phyloP scores from a whole-genome alignment of 1,284 basidiomycete species.

The Phenoliferia sp. region DNA sequence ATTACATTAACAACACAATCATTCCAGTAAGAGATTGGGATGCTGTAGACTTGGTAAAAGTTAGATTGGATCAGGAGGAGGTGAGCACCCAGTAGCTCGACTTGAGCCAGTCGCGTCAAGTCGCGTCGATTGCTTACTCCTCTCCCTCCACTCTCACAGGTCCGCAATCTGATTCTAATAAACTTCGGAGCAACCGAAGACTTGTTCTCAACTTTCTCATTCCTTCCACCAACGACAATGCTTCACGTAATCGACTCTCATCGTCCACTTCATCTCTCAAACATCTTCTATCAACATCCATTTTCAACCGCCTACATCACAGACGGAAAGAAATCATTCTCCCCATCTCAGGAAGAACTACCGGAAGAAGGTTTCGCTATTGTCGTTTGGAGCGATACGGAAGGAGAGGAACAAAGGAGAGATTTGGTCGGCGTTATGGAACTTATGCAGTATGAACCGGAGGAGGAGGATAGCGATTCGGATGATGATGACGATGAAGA shows the following conservation, averaged over 20 bases:
- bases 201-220: constrained; percentile 55
- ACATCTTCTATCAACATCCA: constrained; percentile 56
- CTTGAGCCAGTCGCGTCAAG: background rate
- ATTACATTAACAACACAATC: constrained; percentile 85
- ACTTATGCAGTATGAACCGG: constrained; percentile 64
- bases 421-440: constrained; percentile 71
- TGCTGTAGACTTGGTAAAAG: constrained; percentile 61
- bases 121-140: background rate
- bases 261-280: constrained; percentile 84
- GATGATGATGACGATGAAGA: constrained; percentile 49
- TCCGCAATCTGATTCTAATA: constrained; percentile 84
- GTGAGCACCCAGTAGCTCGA: constrained; percentile 47
- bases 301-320: background rate
- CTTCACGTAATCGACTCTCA: constrained; percentile 93
- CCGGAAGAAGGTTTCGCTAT: constrained; percentile 47
- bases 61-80: constrained; percentile 66
- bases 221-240: constrained; percentile 48
- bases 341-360: constrained; percentile 36
- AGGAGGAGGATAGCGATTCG: constrained; percentile 60
- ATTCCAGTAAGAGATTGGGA: constrained; percentile 86
- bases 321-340: constrained; percentile 30
- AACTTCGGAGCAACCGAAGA: constrained; percentile 90
- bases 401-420: constrained; percentile 48
- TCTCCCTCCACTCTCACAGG: too few species aligned
- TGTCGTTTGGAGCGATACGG: constrained; percentile 85